A percentile compares a stretch with the other conserved stretches of the same genome.
Evolutionary conservation across 495 filamentous ascomycete genomes (phyloP).

Genomic region (Hypoxylon perforatum): DNA sequence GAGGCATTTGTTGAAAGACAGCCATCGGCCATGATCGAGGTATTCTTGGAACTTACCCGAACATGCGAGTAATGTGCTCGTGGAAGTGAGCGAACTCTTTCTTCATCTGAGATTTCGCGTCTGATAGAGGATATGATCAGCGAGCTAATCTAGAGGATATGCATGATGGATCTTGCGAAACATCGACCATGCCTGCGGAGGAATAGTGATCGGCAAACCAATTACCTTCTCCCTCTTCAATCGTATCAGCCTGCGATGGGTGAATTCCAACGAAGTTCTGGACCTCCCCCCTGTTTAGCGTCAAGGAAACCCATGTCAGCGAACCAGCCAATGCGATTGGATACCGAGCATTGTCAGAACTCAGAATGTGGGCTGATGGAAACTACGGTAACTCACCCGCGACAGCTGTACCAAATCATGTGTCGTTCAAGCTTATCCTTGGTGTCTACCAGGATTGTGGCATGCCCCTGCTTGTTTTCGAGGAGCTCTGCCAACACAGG

Average conservation of each 20-base stretch:
- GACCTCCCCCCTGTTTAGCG: constrained; percentile 41
- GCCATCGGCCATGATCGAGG: constrained; percentile 23
- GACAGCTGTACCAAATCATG: constrained; percentile 59
- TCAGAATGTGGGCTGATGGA: not conserved
- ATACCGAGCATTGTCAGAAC: no score
- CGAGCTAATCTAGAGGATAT: no score
- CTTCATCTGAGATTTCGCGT: constrained; percentile 28
- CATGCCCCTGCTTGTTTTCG: constrained; percentile 41
- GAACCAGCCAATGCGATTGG: no score
- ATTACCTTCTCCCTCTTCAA: constrained; percentile 4
- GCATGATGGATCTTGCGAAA: no score
- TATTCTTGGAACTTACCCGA: constrained; percentile 1
- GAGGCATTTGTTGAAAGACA: constrained; percentile 35
- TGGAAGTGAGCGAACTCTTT: constrained; percentile 33
- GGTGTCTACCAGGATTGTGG: constrained; percentile 41
- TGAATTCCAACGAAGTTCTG: constrained; percentile 57
- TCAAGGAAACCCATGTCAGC: no score
- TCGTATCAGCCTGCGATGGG: not conserved
- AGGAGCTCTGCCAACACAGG: constrained; percentile 45
- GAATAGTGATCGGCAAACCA: no score
- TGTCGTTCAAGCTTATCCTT: constrained; percentile 36
- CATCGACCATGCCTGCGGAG: no score
- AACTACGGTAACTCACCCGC: constrained; percentile 35
- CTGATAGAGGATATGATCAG: constrained; percentile 1
- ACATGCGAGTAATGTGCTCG: not conserved